Evolutionary conservation across 2,329 filamentous ascomycete genomes (phyloP), one percentile per base, ranked within the genome.

Genomic region (Stagonosporopsis vannaccii): DNA sequence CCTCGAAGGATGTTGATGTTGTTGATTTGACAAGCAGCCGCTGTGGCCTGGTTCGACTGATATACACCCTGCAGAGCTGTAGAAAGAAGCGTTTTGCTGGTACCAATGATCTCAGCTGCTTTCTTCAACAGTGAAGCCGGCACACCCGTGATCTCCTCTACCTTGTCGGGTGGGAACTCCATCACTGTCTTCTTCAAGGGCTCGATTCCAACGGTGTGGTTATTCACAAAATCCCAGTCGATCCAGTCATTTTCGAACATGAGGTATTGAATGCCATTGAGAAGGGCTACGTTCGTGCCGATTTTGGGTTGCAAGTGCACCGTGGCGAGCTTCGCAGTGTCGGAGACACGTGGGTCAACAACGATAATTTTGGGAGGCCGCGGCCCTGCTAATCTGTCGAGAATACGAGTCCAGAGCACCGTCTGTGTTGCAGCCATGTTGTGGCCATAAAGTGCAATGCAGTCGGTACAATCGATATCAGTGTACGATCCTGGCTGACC

Each of bases 341-440:
- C 53, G 11, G 47, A 56, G 20, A 56, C 46, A 11, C 53, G 40
- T 19, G 53, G 53, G 23, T 56, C 53, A 23, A 56, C 42, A 5
- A 56, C 53, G 5, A 56, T 37, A 15, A 56, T 56, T 26, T 56
- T 56, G 4, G 53, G 53, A 7, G 53, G 46, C 6, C 40, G 36
- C 12, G 51, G 44, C 20, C 51, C 51, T 17, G 44, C 44, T 28
- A 55, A 25, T 28, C 51, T 37, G n/a, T 55, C 51, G 30, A 55
- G 19, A n/a, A 55, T 49, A 19, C 44, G 51, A 13, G 30, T 35
- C 51, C 51, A 55, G 2, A 55, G 20, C 23, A 55, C 44, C 5
- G 51, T 55, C 23, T 55, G 51, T 2, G 51, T 55, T 36, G 51
- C 51, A 41, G 51, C 51, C 51, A 55, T 55, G 23, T 55, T 55